Base-by-base conservation (phyloP, 305 asterid species). In the Coffea humblotiana region DNA sequence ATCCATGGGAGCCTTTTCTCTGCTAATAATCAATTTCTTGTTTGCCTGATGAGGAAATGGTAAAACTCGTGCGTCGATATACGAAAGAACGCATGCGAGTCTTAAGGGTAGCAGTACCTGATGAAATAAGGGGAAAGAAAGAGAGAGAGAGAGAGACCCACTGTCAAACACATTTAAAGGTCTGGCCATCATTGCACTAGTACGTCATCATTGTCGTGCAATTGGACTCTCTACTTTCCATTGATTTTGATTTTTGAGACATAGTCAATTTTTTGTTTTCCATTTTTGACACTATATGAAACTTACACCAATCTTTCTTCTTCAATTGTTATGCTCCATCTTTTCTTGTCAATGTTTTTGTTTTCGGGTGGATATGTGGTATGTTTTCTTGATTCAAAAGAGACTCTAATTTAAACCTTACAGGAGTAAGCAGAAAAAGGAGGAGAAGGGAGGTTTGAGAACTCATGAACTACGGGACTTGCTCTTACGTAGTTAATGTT, bases 101-200 rank as follows among this genome's bases (percentile, higher is more conserved):
- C 47, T 66, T 1, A 66, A 45, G 51, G 69, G 71, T 32, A n/a
- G 58, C 71, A 75, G 78, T 75, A 75, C 71, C 78, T 75, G 71
- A 75, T 60, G 71, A 66, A 75, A 1, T 43, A 23, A 19, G 68
- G 54, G 49, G 35, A 15, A 23, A 40, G 52, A 32, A 32, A 32
- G 32, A 40, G 52, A 7, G 58, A 48, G 43, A 37, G 43, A 40
- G 60, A 18, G 65, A 74, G 48, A 48, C 85, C 88, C 84, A 84
- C 90, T 88, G 88, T 82, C 88, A 79, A 54, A 77, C 74, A 83
- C 89, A 86, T 86, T 88, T 83, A 89, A 81, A 79, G 70, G 29
- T 27, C 47, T 27, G 16, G 76, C 49, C 79, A 80, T 80, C 79
- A 80, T 80, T 80, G 48, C 79, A 66, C 69, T 9, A 66, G 49